Percentiles rank a stretch among this genome's conserved stretches.
phyloP scores from a whole-genome alignment of 495 filamentous ascomycete genomes.

The Daldinia bambusicola region DNA sequence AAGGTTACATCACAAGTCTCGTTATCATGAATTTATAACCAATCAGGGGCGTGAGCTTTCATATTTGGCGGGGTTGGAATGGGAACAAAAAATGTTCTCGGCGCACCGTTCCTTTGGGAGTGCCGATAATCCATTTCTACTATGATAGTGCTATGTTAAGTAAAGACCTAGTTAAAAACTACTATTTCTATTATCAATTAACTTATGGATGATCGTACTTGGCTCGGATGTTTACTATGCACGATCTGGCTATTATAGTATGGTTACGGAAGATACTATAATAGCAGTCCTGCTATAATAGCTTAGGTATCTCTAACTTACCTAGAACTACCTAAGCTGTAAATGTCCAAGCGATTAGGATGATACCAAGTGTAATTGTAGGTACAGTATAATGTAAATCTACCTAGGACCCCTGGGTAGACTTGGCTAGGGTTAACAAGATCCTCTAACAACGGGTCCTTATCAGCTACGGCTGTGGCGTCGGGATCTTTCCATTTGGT shows the following conservation, averaged over 20 bases:
- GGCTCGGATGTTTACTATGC: too few species aligned
- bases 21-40: slow-evolving; percentile 35
- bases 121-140: neutral
- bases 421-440: too few species aligned
- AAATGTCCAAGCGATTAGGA: too few species aligned
- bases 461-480: slow-evolving; percentile 28
- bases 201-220: neutral
- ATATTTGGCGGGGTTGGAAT: slow-evolving; percentile 14
- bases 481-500: slow-evolving; percentile 8
- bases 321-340: too few species aligned
- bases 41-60: slow-evolving; percentile 16
- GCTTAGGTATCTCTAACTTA: too few species aligned
- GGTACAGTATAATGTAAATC: too few species aligned
- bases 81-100: slow-evolving; percentile 16
- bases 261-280: too few species aligned
- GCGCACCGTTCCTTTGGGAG: slow-evolving; percentile 23
- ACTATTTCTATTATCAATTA: neutral
- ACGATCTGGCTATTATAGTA: too few species aligned
- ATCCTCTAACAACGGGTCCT: neutral
- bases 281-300: too few species aligned
- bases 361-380: too few species aligned
- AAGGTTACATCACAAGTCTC: slow-evolving; percentile 33
- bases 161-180: neutral
- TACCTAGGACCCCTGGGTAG: too few species aligned
- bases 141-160: neutral